A percentile compares a stretch with the other conserved stretches of the same genome.
Conservation (phyloP, 2,329 filamentous ascomycete species). For the Chaetomiaceae sp. region DNA sequence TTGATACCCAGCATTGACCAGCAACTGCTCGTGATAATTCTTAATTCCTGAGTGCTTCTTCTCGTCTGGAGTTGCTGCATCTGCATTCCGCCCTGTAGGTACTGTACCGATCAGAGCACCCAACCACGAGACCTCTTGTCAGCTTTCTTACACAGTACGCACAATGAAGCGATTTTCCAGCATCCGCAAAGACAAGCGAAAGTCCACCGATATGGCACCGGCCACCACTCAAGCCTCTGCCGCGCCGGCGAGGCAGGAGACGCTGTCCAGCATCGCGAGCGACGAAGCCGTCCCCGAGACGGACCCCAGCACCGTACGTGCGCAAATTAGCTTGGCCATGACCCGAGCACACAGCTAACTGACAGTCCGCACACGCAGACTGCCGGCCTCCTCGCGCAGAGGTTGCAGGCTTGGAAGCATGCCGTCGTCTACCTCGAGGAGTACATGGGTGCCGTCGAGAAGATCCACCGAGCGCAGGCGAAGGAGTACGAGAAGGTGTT, state of each 20-base stretch:
- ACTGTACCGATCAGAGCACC: not conserved
- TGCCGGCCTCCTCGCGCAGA: constrained; percentile 74
- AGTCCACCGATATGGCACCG: constrained; percentile 14
- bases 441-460: constrained; percentile 79
- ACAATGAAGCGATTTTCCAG: constrained; percentile 14
- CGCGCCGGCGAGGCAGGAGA: constrained; percentile 43
- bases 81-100: not conserved
- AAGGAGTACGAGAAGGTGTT: constrained; percentile 95
- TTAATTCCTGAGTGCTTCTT: too few species aligned
- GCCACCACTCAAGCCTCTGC: constrained; percentile 12
- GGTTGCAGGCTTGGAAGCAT: constrained; percentile 93
- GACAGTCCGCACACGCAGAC: too few species aligned
- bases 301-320: constrained; percentile 51
- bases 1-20: not conserved
- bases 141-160: constrained; percentile 7
- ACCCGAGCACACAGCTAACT: too few species aligned
- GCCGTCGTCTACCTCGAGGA: constrained; percentile 86
- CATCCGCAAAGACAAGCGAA: constrained; percentile 10
- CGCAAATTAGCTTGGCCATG: too few species aligned
- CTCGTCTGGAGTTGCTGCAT: not conserved
- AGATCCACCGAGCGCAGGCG: constrained; percentile 73
- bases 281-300: constrained; percentile 55
- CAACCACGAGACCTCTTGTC: not conserved
- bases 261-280: constrained; percentile 39
- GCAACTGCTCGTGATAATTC: too few species aligned